Base-by-base conservation (phyloP, 2,329 filamentous ascomycete genomes). In the Diaporthe aspalathi region DNA sequence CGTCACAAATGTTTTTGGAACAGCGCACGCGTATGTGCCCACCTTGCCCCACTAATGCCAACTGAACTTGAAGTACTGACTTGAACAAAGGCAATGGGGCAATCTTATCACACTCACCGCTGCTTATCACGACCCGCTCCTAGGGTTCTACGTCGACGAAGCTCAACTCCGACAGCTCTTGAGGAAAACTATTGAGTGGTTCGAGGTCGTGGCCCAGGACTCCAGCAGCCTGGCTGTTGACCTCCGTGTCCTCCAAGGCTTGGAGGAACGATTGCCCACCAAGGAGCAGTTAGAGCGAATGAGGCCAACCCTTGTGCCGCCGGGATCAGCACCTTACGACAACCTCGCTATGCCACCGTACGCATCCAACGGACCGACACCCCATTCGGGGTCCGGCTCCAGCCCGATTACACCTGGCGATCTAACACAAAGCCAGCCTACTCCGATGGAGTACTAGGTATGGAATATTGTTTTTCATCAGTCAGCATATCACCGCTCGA, bases 1-100 rank as follows among this genome's bases (percentile, higher is more conserved):
- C 65, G 91, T 98, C 69, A 98, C 95, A 20, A 98, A 98, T 77
- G 91, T 97, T 29, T 97, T 97, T 81, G 95, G 95, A 67, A 98
- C 95, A 22, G 93, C 94, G 73, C 95, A 98, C 86, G 95, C 95
- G 93, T 97, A 93, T 89, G 94, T 90, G 67, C 16, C 45, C 2
- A 47, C 45, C 29, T 40, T 7, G 27, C 38, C 14, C 17, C 57
- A 68, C 6, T 29, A 2, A 32, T 60, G 56, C 16, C 32, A 35
- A 9, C 32, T n/a, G n/a, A n/a, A 1, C 57, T 50, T 65, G 49
- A 22, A n/a, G n/a, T 66, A n/a, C 63, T 52, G 62, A 50, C 40
- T 29, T 20, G 17, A 5, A 2, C 12, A 65, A 29, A 97, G 95
- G 7, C 96, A 99, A 94, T 99, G 97, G 85, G 95, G 96, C 71